Percentiles rank a stretch among this genome's conserved stretches.
phyloP scores from a whole-genome alignment of 106 monocot genomes.

The Vanilla planifolia region DNA sequence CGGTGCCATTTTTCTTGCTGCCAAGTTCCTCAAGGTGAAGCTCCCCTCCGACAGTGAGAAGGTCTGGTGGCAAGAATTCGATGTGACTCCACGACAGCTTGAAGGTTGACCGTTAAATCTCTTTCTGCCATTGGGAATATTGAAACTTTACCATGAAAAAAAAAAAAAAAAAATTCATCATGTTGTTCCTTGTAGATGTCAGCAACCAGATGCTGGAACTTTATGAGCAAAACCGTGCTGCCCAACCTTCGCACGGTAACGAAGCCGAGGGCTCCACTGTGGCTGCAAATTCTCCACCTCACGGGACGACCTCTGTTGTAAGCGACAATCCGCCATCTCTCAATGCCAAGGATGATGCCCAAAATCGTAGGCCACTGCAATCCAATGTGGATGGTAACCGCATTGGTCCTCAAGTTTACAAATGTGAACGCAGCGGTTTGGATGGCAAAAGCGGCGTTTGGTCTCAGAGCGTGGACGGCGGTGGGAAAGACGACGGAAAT shows the following conservation, averaged over 20 bases:
- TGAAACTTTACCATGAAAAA: background rate
- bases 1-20: slow-evolving; percentile 72
- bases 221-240: slow-evolving; percentile 54
- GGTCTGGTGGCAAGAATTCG: slow-evolving; percentile 64
- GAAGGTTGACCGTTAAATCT: slow-evolving; percentile 32
- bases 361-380: background rate
- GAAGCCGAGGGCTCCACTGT: slow-evolving; percentile 37
- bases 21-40: slow-evolving; percentile 74
- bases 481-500: slow-evolving; percentile 10
- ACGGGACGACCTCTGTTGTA: slow-evolving; percentile 6
- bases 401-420: slow-evolving; percentile 2
- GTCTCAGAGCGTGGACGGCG: slow-evolving; percentile 7
- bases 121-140: background rate
- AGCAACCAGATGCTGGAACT: slow-evolving; percentile 80
- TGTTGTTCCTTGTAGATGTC: slow-evolving; percentile 40
- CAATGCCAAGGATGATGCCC: slow-evolving; percentile 4
- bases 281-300: slow-evolving; percentile 19
- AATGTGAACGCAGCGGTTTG: too few species aligned
- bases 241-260: slow-evolving; percentile 30
- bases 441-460: too few species aligned
- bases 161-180: too few species aligned
- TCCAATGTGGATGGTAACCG: slow-evolving; percentile 6
- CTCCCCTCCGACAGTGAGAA: slow-evolving; percentile 58
- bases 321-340: slow-evolving; percentile 18
- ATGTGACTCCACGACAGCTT: slow-evolving; percentile 51